These are phyloP conservation scores for Clitocybe nebularis DNA, from an alignment of 1,284 basidiomycete species.

Conservation along the genomic window DNA sequence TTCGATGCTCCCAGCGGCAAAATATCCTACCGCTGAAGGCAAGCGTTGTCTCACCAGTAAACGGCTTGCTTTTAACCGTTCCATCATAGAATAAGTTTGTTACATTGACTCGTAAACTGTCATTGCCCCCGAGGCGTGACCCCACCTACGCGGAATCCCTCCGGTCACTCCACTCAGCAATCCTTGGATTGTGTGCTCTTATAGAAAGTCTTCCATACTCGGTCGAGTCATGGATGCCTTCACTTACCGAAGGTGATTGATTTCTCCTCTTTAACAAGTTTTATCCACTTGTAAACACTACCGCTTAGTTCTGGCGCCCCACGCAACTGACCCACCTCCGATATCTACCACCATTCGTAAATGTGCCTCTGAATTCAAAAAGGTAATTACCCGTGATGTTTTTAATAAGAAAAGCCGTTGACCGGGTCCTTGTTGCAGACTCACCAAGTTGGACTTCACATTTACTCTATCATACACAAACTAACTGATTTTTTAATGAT, in stretches of 20 bases:
- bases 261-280: slow-evolving; percentile 20
- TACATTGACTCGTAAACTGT: slow-evolving; percentile 55
- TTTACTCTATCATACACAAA: slow-evolving; percentile 8
- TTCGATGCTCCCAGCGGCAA: slow-evolving; percentile 89
- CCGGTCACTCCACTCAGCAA: slow-evolving; percentile 80
- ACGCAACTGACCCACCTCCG: slow-evolving; percentile 89
- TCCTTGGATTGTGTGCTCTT: slow-evolving; percentile 86
- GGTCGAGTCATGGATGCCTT: slow-evolving; percentile 74
- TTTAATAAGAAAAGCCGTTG: too few relatives aligned
- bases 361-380: slow-evolving; percentile 87
- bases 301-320: slow-evolving; percentile 62
- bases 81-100: slow-evolving; percentile 73
- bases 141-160: slow-evolving; percentile 73
- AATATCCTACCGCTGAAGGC: slow-evolving; percentile 87
- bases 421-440: too few relatives aligned
- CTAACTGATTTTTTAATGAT: slow-evolving; percentile 14
- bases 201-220: slow-evolving; percentile 80
- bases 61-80: slow-evolving; percentile 4
- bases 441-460: slow-evolving; percentile 49
- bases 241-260: slow-evolving; percentile 64
- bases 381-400: slow-evolving; percentile 45
- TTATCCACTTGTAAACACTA: slow-evolving; percentile 12
- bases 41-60: slow-evolving; percentile 15
- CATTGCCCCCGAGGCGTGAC: slow-evolving; percentile 69
- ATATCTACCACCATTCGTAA: slow-evolving; percentile 89